Evolutionary conservation across 2,329 filamentous ascomycete genomes (phyloP).

Genomic region (Corniculantispora saksenae): DNA sequence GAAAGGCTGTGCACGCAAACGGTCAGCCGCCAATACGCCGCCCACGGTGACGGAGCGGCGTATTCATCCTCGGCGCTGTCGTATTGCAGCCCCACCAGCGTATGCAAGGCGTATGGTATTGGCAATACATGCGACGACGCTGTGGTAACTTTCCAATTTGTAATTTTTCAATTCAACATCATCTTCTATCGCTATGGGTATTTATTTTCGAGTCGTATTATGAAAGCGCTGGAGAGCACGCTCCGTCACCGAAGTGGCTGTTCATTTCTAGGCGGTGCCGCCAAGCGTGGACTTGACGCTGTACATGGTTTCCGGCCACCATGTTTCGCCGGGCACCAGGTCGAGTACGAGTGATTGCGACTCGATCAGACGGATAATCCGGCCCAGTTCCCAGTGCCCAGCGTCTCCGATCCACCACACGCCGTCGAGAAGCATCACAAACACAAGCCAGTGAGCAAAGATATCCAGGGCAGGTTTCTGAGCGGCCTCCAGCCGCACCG

Average conservation of each 20-base stretch:
- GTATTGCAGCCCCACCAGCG: conserved; percentile 11
- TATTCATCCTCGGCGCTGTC: conserved; percentile 3
- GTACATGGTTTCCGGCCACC: conserved; percentile 41
- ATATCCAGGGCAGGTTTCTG: conserved; percentile 37
- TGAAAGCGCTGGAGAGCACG: not conserved
- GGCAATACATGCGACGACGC: not conserved
- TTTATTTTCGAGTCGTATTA: not conserved
- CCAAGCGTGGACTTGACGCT: conserved; percentile 17
- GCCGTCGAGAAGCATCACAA: conserved; percentile 38
- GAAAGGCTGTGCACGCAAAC: not conserved
- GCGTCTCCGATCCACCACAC: conserved; percentile 43
- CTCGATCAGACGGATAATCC: conserved; percentile 27
- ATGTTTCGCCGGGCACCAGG: conserved; percentile 22
- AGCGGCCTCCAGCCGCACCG: conserved; percentile 10
- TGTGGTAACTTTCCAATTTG: not conserved
- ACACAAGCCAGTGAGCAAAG: conserved; percentile 41
- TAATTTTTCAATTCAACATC: not conserved
- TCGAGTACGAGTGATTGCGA: conserved; percentile 19
- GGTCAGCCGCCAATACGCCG: conserved; percentile 1
- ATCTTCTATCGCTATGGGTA: not conserved
- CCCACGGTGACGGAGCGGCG: not conserved
- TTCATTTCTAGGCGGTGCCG: not conserved
- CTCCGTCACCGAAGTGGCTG: not conserved
- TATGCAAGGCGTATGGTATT: conserved; percentile 5
- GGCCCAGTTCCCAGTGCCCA: conserved; percentile 36